phyloP scores from a whole-genome alignment of 148 eudicot species.

The Heliamphora exappendiculata region DNA sequence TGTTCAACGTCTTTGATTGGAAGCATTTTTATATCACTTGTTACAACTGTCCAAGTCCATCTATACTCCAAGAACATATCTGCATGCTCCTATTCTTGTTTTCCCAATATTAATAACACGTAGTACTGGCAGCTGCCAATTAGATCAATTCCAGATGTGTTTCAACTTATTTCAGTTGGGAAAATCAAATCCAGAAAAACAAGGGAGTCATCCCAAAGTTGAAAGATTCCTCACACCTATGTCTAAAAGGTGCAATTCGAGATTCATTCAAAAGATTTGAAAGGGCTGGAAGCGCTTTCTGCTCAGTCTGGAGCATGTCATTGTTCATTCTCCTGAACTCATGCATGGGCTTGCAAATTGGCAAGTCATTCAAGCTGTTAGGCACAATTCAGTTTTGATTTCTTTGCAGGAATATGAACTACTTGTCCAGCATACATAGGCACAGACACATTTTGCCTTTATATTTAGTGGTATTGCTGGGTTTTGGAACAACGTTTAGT shows the following conservation, averaged over 20 bases:
- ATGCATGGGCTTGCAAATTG: not conserved
- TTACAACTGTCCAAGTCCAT: not conserved
- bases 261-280: too few species aligned
- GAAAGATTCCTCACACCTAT: too few species aligned
- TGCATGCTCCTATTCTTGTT: not conserved
- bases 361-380: not conserved
- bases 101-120: not conserved
- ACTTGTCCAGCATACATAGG: not conserved
- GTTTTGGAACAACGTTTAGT: not conserved
- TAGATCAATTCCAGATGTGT: not conserved
- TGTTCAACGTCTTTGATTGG: not conserved
- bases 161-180: not conserved
- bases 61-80: not conserved
- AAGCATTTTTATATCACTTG: too few species aligned
- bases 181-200: too few species aligned
- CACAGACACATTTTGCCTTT: not conserved
- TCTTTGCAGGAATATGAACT: not conserved
- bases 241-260: too few species aligned
- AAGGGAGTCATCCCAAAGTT: too few species aligned
- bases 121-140: not conserved
- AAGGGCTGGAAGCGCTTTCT: not conserved
- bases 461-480: not conserved
- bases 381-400: not conserved
- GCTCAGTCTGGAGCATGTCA: not conserved
- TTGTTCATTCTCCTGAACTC: not conserved